Evolutionary conservation across 2,329 filamentous ascomycete species (phyloP).

Genomic region (Aspergillus sp.): DNA sequence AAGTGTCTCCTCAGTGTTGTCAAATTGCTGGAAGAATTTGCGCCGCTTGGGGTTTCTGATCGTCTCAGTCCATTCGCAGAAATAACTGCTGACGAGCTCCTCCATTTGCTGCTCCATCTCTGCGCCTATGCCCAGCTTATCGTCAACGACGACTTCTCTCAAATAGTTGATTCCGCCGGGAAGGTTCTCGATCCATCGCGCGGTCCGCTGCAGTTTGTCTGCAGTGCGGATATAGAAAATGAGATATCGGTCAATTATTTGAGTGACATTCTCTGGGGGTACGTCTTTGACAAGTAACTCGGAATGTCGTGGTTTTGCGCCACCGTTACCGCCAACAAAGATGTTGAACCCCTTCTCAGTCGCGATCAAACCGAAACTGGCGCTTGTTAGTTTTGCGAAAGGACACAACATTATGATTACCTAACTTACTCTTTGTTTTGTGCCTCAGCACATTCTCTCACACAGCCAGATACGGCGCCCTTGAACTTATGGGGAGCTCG

Average conservation of each 20-base stretch:
- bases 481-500: conserved; percentile 90
- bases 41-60: conserved; percentile 67
- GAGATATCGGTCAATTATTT: conserved; percentile 83
- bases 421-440: conserved; percentile 78
- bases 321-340: conserved; percentile 86
- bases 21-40: conserved; percentile 76
- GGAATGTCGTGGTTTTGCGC: conserved; percentile 77
- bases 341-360: conserved; percentile 94
- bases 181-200: conserved; percentile 80
- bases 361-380: conserved; percentile 81
- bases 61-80: conserved; percentile 89
- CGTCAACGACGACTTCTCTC: conserved; percentile 76
- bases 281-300: conserved; percentile 86
- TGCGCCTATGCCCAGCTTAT: conserved; percentile 81
- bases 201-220: conserved; percentile 85
- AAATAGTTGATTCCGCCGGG: conserved; percentile 84
- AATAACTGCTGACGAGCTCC: conserved; percentile 77
- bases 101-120: conserved; percentile 87
- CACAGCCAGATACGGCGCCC: conserved; percentile 83
- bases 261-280: conserved; percentile 74
- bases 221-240: conserved; percentile 94
- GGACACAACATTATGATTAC: not conserved
- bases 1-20: conserved; percentile 72
- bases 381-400: conserved; percentile 10
- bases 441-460: conserved; percentile 89